Evolutionary conservation across 2,329 filamentous ascomycete species (phyloP).

Genomic region (Raffaelea arxii): DNA sequence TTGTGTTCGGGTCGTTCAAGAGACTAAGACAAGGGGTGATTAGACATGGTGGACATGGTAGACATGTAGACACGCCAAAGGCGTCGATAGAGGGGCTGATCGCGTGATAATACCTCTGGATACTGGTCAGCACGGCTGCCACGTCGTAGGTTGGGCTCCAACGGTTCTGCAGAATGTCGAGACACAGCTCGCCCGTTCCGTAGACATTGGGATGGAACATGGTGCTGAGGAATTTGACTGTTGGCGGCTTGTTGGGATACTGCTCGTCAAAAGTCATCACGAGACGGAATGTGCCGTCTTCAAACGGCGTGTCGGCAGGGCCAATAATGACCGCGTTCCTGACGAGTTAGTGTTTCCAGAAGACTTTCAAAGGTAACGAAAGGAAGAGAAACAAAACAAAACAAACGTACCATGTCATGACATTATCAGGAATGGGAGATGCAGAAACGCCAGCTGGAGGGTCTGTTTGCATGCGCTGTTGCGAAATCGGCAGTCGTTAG

Average conservation of each 20-base stretch:
- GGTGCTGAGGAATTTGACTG: slow-evolving; percentile 95
- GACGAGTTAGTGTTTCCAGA: slow-evolving; percentile 1
- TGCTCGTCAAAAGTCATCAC: slow-evolving; percentile 99
- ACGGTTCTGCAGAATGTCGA: slow-evolving; percentile 94
- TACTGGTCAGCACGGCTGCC: slow-evolving; percentile 90
- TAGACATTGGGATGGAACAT: slow-evolving; percentile 99
- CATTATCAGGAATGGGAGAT: slow-evolving; percentile 90
- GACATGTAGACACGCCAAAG: neutral
- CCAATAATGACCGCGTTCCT: slow-evolving; percentile 99
- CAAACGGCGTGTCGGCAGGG: slow-evolving; percentile 91
- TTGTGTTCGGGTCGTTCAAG: slow-evolving; percentile 97
- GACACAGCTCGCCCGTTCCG: slow-evolving; percentile 86
- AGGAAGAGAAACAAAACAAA: neutral
- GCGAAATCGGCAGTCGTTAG: too few relatives aligned
- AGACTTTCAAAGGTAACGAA: slow-evolving; percentile 1
- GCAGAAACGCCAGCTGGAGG: slow-evolving; percentile 94
- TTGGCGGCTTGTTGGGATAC: slow-evolving; percentile 95
- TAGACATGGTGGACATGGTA: too few relatives aligned
- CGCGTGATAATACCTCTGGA: slow-evolving; percentile 63
- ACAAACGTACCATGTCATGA: slow-evolving; percentile 77
- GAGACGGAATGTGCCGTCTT: slow-evolving; percentile 93
- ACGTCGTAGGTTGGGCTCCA: slow-evolving; percentile 99
- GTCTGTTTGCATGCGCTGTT: slow-evolving; percentile 96
- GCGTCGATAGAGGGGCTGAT: neutral
- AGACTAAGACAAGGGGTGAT: too few relatives aligned